Evolutionary conservation across 2,329 filamentous ascomycete genomes (phyloP), one percentile per base, ranked within the genome.

Genomic region (Lachnellula suecica): DNA sequence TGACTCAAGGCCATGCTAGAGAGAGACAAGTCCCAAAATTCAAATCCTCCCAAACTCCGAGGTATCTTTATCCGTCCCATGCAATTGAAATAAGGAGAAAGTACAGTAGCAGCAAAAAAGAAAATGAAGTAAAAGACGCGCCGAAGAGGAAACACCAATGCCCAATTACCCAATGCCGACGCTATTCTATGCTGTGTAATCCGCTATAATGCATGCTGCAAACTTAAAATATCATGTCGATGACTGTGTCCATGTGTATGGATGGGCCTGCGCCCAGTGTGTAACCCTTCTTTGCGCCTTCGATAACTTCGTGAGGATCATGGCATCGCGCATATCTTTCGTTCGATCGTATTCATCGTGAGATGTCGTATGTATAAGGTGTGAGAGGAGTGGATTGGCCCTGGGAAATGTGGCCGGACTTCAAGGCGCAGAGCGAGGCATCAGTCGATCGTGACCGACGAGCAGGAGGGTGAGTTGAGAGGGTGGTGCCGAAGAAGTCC

Each of bases 381-480:
- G 25, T 45, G 46, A 38, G 49, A 40, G 47, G 37, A 45, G 42
- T 42, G 25, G 51, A 43, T 25, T 42, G 43, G 43, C 34, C 43
- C 34, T 24, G 37, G n/a, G 47, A 40, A 22, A 37, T 42, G 38
- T 25, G 17, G 29, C 42, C 31, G 45, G 31, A 31, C 34, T 47
- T 63, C 56, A 66, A 51, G 62, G 63, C 51, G 62, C 61, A 54
- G 64, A 65, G 31, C 57, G 49, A 45, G 59, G 43, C 45, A 51
- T 58, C 29, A 61, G 52, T 58, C 53, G 60, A 58, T 66, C 59
- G 49, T 68, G 64, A 44, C 64, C 59, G 51, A 63, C 58, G 25
- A 68, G 57, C 29, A 68, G 56, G 41, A 64, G 57, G n/a, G 65
- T 64, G 45, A 67, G 64, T 55, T 64, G 57, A 47, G 66, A 66